These are phyloP conservation scores for Diddensiella transvaalensis DNA, from an alignment of 805 yeast genomes.

Conservation along the genomic window DNA sequence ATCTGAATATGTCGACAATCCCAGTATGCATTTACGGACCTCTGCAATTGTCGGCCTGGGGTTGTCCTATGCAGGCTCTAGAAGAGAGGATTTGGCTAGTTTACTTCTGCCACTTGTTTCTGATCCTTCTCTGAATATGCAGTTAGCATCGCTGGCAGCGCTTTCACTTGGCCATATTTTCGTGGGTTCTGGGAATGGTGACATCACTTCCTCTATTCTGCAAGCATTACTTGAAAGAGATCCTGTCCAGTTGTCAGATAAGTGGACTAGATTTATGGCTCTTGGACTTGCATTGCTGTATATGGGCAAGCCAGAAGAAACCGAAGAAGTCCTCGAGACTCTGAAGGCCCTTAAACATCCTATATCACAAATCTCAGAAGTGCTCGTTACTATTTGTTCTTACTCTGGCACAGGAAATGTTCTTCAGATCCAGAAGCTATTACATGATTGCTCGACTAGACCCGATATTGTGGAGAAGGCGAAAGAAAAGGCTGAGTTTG, in stretches of 20 bases:
- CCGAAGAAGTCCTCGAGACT: slow-evolving; percentile 84
- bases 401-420: slow-evolving; percentile 98
- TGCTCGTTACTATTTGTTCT: slow-evolving; percentile 86
- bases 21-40: slow-evolving; percentile 60
- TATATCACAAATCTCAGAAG: slow-evolving; percentile 81
- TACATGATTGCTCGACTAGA: slow-evolving; percentile 75
- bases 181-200: slow-evolving; percentile 95
- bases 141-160: slow-evolving; percentile 80
- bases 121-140: slow-evolving; percentile 69
- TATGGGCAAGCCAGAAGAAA: slow-evolving; percentile 92
- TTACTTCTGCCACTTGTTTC: slow-evolving; percentile 78
- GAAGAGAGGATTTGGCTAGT: slow-evolving; percentile 76
- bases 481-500: background rate
- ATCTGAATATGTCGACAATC: slow-evolving; percentile 69
- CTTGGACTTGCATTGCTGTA: slow-evolving; percentile 87
- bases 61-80: slow-evolving; percentile 91
- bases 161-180: slow-evolving; percentile 90
- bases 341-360: slow-evolving; percentile 95
- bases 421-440: slow-evolving; percentile 82
- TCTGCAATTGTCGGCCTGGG: slow-evolving; percentile 91
- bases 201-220: slow-evolving; percentile 84
- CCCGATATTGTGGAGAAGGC: slow-evolving; percentile 29
- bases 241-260: slow-evolving; percentile 68
- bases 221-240: slow-evolving; percentile 88
- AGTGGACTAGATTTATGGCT: slow-evolving; percentile 87